These are phyloP conservation scores for Saxophila tyrrhenica DNA, from an alignment of 495 filamentous ascomycete genomes.

Conservation along the genomic window DNA sequence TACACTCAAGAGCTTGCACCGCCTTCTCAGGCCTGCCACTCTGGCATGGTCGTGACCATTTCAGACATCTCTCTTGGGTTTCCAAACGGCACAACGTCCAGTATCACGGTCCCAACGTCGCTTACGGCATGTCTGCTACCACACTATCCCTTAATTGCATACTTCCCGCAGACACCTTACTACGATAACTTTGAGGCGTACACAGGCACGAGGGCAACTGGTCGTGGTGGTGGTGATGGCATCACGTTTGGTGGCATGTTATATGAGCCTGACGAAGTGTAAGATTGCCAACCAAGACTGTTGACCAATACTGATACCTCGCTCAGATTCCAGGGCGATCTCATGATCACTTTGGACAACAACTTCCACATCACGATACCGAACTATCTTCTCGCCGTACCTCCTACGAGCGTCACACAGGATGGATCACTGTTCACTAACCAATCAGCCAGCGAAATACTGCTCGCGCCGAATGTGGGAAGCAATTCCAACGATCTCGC, in stretches of 20 bases:
- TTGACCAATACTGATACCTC: background rate
- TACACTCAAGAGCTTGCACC: slow-evolving; percentile 19
- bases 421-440: slow-evolving; percentile 24
- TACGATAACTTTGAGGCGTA: slow-evolving; percentile 16
- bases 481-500: slow-evolving; percentile 18
- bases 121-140: slow-evolving; percentile 21
- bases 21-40: slow-evolving; percentile 19
- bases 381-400: slow-evolving; percentile 30
- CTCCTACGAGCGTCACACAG: background rate
- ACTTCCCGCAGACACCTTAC: slow-evolving; percentile 22
- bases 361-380: slow-evolving; percentile 23
- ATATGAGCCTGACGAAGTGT: slow-evolving; percentile 12
- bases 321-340: background rate
- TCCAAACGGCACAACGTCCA: slow-evolving; percentile 28
- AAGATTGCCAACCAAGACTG: background rate
- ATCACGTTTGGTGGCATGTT: slow-evolving; percentile 19
- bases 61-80: slow-evolving; percentile 29
- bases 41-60: slow-evolving; percentile 29
- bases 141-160: slow-evolving; percentile 16
- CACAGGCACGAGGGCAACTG: background rate
- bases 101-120: slow-evolving; percentile 11
- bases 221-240: slow-evolving; percentile 12
- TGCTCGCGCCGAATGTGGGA: slow-evolving; percentile 22
- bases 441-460: slow-evolving; percentile 14
- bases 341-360: slow-evolving; percentile 1